phyloP scores from a whole-genome alignment of 805 yeast genomes.

The Candida michaelii region DNA sequence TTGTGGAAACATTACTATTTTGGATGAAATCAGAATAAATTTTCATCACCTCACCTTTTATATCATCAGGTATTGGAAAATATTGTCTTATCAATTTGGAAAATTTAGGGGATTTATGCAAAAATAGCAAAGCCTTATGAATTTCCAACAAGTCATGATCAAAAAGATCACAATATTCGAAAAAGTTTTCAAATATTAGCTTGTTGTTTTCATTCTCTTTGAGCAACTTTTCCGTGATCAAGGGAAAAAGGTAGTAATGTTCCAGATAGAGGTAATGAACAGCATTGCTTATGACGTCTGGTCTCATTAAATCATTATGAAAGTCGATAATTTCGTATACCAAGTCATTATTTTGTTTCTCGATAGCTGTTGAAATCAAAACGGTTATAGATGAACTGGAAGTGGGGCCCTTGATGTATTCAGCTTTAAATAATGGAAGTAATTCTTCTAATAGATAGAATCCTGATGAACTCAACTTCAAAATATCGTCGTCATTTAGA shows the following conservation, averaged over 20 bases:
- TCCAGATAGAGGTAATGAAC: background rate
- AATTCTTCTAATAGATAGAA: constrained; percentile 1
- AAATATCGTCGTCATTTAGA: constrained; percentile 11
- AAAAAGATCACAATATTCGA: background rate
- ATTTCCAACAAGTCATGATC: background rate
- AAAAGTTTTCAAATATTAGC: constrained; percentile 4
- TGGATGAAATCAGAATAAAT: constrained; percentile 7
- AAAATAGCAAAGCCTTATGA: constrained; percentile 8
- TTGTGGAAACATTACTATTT: background rate
- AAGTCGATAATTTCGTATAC: background rate
- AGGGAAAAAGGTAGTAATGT: background rate
- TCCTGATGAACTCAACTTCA: background rate
- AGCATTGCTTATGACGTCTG: background rate
- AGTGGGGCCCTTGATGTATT: background rate
- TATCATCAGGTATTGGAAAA: constrained; percentile 3
- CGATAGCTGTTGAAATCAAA: background rate
- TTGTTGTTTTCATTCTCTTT: background rate
- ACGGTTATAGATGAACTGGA: background rate
- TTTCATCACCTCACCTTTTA: background rate
- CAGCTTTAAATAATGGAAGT: background rate
- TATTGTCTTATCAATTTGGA: background rate
- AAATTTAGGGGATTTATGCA: background rate
- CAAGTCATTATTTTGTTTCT: background rate
- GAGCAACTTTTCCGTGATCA: background rate
- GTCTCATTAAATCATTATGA: background rate